Conservation (phyloP, 2,329 filamentous ascomycete genomes). For the Talaromyces sp. region DNA sequence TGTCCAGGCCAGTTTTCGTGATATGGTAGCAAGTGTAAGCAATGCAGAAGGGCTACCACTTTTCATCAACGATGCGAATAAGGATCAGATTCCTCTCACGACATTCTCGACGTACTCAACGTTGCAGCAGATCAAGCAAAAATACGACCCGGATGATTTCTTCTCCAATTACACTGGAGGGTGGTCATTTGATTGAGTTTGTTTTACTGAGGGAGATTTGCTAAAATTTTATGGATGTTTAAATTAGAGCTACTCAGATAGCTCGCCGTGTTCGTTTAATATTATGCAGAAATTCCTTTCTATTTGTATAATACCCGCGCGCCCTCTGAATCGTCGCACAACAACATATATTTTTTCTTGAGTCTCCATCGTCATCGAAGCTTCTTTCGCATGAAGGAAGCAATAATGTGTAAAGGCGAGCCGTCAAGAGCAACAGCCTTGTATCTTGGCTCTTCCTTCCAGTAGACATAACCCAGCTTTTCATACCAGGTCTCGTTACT, state of each 20-base stretch:
- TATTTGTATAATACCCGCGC: background rate
- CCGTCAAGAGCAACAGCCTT: constrained; percentile 17
- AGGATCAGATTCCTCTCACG: constrained; percentile 27
- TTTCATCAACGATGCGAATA: constrained; percentile 37
- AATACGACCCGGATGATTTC: constrained; percentile 38
- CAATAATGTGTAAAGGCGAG: constrained; percentile 16
- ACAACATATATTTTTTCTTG: background rate
- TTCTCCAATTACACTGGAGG: constrained; percentile 29
- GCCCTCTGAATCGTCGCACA: background rate
- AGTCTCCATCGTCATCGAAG: background rate
- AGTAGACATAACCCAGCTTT: constrained; percentile 25
- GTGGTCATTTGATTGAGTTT: constrained; percentile 27
- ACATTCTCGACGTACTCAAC: constrained; percentile 32
- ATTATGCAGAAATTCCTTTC: background rate
- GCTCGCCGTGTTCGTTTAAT: background rate
- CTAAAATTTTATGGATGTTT: background rate
- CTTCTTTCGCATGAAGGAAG: constrained; percentile 28
- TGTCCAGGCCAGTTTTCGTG: constrained; percentile 31
- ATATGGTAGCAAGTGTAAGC: constrained; percentile 23
- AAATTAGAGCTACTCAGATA: background rate
- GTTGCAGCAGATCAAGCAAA: constrained; percentile 38
- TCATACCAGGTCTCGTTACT: constrained; percentile 27
- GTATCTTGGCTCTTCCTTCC: constrained; percentile 27
- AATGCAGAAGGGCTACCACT: constrained; percentile 29
- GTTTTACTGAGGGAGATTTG: background rate